Evolutionary conservation across 768 basidiomycete species (phyloP).

Genomic region (Mycena sanguinolenta): DNA sequence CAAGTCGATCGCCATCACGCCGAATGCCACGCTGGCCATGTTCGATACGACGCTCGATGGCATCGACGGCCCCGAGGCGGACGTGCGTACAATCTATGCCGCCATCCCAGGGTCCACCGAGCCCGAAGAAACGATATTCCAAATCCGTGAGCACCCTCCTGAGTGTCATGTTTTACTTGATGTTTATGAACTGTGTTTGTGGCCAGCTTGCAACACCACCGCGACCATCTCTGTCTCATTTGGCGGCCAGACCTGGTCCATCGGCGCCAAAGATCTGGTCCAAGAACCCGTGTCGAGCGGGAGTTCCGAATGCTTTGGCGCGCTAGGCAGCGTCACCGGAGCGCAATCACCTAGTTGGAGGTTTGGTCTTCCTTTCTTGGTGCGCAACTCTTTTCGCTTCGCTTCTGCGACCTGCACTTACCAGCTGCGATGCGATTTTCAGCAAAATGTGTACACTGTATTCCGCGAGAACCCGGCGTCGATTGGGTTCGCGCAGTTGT

Average conservation of each 20-base stretch:
- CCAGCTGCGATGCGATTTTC: too few species aligned
- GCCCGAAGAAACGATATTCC: too few species aligned
- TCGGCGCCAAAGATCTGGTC: constrained; percentile 84
- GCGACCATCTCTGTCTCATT: constrained; percentile 77
- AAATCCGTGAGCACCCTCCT: too few species aligned
- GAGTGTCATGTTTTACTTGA: too few species aligned
- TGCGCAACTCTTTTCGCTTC: too few species aligned
- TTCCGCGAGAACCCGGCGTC: constrained; percentile 60
- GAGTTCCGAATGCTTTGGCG: constrained; percentile 68
- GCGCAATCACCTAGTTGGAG: constrained; percentile 67
- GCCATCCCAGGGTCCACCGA: too few species aligned
- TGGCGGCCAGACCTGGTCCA: constrained; percentile 83
- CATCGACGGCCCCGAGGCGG: constrained; percentile 84
- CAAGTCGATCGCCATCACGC: too few species aligned
- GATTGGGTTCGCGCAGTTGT: constrained; percentile 15
- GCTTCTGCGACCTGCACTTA: too few species aligned
- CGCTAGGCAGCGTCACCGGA: constrained; percentile 60
- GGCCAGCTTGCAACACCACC: constrained; percentile 79
- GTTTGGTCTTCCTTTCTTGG: constrained; percentile 81
- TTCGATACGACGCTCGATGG: too few species aligned
- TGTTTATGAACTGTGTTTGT: too few species aligned
- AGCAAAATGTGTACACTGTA: constrained; percentile 69
- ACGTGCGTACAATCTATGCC: constrained; percentile 75
- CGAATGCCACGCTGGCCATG: too few species aligned
- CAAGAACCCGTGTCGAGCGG: neutral